Evolutionary conservation across 495 filamentous ascomycete genomes (phyloP), one percentile per base, ranked within the genome.

Genomic region (Penicillium alfredii): DNA sequence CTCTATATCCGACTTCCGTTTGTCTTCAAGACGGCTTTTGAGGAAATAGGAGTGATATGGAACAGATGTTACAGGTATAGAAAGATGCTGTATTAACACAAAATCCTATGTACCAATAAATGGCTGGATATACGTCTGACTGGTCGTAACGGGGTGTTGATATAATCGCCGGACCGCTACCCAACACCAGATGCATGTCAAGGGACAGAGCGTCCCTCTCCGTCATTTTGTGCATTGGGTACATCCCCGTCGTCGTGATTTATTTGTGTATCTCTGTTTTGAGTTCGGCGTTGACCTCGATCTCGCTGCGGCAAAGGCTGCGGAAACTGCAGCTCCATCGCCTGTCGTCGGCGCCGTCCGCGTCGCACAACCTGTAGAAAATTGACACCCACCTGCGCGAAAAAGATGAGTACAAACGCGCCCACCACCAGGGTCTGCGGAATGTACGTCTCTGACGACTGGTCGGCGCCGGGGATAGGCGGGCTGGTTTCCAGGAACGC

Each of bases 341-440:
- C 30, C 9, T 44, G 47, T 34, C 50, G 47, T 21, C 53, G 39
- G 16, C 51, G 56, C 38, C 56, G 41, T 30, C 60, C 52, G 1
- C 25, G 30, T 23, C 60, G 56, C 28, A 59, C 6, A 9, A 56
- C 49, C 8, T 68, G 62, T 20, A 58, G 22, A 13, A 56, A 40
- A 21, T 66, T 60, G 26, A 51, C 39, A 12, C 57, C 60, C 33
- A 69, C 35, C 25, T 63, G 64, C 5, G 42, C 56, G 21, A 53
- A 36, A 15, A 66, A 66, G 3, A 68, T 49, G 1, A 49, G 49
- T 22, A 69, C 25, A 20, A 68, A 62, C 1, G 56, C 44, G 5
- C 53, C 61, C 18, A 66, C 35, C 4, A 70, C 58, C 7, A 68
- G 26, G 10, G 58, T 62, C 14, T 61, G 63, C 13, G 63, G 45